Evolutionary conservation across 2,329 filamentous ascomycete species (phyloP), one percentile per base, ranked within the genome.

Genomic region (Amphichorda felina): DNA sequence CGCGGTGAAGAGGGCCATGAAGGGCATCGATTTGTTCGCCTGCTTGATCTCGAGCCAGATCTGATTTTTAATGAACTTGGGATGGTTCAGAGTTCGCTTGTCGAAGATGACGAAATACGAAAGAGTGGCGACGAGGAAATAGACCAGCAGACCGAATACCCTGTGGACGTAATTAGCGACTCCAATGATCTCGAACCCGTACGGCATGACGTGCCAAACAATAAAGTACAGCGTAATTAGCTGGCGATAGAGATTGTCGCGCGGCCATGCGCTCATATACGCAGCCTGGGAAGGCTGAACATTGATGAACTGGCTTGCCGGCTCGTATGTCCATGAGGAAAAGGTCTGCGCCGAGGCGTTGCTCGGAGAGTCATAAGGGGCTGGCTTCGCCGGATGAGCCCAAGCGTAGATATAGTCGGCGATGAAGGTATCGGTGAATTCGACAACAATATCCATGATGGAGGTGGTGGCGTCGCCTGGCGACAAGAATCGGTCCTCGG

Each of bases 11-110:
- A 89, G 44, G 34, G 87, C 72, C 80, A 95, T 94, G 54, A 77
- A 55, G 15, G 88, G 88, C 65, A 95, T 79, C 26, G 86, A 69
- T 32, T 60, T 57, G 60, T 79, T 75, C 42, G 88, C 78, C 61
- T 94, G 86, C 43, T 67, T 66, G 50, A 96, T 94, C 57, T 96
- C 89, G 49, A 87, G 72, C 40, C 70, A 66, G 43, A 95, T 80
- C 59, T 95, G 89, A 61, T 94, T 89, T 64, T 91, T 93, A 52
- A 95, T 79, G 59, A 89, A 96, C 54, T 91, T 91, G 33, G 89
- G 89, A 57, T 96, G 89, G 35, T 85, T 68, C 60, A 89, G 77
- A 30, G 84, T 91, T 29, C 76, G 72, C 60, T 95, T 91, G 61
- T 95, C 88, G 64, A 94, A 95, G 53, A 95, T 70, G 62, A 94